These are phyloP conservation scores for Starmera stellimalicola DNA, from an alignment of 1,139 yeast species.

Conservation along the genomic window DNA sequence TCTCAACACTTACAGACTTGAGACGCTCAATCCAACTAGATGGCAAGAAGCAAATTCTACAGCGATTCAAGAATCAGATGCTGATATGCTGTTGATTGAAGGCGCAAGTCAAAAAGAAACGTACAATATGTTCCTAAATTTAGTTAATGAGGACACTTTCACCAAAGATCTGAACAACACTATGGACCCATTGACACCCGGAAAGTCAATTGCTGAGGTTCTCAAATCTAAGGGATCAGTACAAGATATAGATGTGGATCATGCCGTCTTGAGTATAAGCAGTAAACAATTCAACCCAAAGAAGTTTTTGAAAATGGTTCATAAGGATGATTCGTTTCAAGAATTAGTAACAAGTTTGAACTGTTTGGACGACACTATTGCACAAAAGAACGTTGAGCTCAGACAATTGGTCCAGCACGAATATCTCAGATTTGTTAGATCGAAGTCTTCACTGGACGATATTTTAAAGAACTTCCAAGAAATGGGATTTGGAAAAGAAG, in stretches of 20 bases:
- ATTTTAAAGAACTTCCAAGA: constrained; percentile 42
- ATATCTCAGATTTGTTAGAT: constrained; percentile 63
- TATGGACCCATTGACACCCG: constrained; percentile 49
- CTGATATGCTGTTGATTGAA: constrained; percentile 1
- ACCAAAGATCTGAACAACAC: constrained; percentile 17
- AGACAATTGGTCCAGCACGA: constrained; percentile 63
- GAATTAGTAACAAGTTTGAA: constrained; percentile 49
- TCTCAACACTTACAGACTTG: constrained; percentile 31
- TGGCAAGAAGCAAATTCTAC: constrained; percentile 26
- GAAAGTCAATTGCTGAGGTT: constrained; percentile 34
- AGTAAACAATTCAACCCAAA: constrained; percentile 68
- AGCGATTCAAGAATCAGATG: constrained; percentile 16
- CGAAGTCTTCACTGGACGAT: constrained; percentile 59
- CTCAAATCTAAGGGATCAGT: constrained; percentile 31
- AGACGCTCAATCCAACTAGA: constrained; percentile 28
- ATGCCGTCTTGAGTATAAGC: constrained; percentile 52
- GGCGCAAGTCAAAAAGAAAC: constrained; percentile 13
- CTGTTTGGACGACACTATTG: constrained; percentile 51
- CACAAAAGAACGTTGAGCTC: constrained; percentile 57
- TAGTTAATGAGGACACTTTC: constrained; percentile 12
- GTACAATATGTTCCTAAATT: constrained; percentile 9
- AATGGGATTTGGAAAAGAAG: constrained; percentile 23
- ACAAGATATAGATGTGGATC: constrained; percentile 18
- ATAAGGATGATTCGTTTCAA: constrained; percentile 58
- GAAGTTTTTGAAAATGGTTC: constrained; percentile 59